Conservation (phyloP, 371 early-diverging fungal genomes). For the Mucor indicus region DNA sequence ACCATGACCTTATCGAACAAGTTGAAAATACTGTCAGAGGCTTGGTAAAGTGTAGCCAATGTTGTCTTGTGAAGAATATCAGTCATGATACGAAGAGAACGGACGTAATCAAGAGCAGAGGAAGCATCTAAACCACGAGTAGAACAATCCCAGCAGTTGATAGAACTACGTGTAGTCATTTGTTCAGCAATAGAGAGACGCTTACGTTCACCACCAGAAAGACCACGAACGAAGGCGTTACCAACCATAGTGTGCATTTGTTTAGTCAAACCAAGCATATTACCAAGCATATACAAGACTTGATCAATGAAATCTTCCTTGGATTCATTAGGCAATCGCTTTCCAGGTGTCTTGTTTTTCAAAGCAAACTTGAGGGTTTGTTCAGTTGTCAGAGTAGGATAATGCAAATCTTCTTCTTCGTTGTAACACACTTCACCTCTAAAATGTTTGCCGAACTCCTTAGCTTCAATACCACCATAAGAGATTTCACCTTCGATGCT, state of each 20-base stretch:
- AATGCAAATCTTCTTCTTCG: conserved; percentile 73
- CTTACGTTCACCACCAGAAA: conserved; percentile 88
- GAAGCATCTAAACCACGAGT: conserved; percentile 92
- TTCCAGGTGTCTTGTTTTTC: conserved; percentile 64
- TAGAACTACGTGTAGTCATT: conserved; percentile 71
- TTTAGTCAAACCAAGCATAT: conserved; percentile 71
- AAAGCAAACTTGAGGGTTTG: conserved; percentile 66
- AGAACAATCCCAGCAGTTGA: conserved; percentile 86
- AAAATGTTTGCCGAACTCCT: conserved; percentile 52
- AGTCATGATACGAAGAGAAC: conserved; percentile 67
- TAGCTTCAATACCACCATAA: conserved; percentile 66
- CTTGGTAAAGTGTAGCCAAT: conserved; percentile 57
- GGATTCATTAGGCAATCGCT: conserved; percentile 44
- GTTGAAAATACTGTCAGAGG: conserved; percentile 72
- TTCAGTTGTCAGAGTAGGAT: conserved; percentile 65
- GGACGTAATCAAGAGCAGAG: conserved; percentile 79
- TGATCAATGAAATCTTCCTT: conserved; percentile 43
- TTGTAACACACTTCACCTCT: conserved; percentile 68
- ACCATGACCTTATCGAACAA: conserved; percentile 76
- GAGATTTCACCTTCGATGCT: conserved; percentile 51
- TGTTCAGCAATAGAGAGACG: conserved; percentile 86
- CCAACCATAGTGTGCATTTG: conserved; percentile 82
- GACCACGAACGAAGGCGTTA: conserved; percentile 77
- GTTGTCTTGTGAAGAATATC: conserved; percentile 59
- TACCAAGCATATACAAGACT: conserved; percentile 54